Conservation (phyloP, 345 rosid genomes). For the Acer campestre region DNA sequence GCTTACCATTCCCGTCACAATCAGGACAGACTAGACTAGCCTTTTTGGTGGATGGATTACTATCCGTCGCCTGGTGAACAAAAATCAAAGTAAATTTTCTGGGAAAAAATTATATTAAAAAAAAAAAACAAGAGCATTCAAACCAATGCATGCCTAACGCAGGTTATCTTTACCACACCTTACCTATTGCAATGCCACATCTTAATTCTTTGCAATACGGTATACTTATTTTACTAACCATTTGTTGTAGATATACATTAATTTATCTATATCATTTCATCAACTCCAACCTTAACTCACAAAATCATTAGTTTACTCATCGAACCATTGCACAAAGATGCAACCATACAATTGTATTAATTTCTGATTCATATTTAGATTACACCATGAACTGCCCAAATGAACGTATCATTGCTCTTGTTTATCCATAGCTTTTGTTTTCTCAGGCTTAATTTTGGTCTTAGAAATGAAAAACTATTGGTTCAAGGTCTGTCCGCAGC, state of each 20-base stretch:
- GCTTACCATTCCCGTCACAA: constrained; percentile 78
- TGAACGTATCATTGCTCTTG: background rate
- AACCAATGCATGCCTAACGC: background rate
- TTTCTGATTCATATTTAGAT: background rate
- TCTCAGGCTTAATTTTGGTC: background rate
- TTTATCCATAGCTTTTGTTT: too few species aligned
- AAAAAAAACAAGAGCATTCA: background rate
- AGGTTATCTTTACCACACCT: background rate
- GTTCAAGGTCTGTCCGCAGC: background rate
- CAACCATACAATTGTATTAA: background rate
- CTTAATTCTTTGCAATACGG: background rate
- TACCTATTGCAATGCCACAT: background rate
- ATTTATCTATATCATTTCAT: background rate
- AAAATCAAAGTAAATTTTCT: constrained; percentile 11
- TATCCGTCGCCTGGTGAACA: constrained; percentile 54
- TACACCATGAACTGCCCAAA: background rate
- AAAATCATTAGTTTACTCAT: background rate
- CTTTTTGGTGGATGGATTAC: constrained; percentile 36
- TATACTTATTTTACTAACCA: background rate
- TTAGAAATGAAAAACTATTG: background rate
- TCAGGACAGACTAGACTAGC: constrained; percentile 74
- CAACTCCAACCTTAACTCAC: background rate
- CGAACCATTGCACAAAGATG: background rate
- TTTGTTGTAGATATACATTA: background rate
- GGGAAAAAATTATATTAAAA: background rate